Conservation (phyloP, 257 asterid genomes). For the Mentha longifolia region DNA sequence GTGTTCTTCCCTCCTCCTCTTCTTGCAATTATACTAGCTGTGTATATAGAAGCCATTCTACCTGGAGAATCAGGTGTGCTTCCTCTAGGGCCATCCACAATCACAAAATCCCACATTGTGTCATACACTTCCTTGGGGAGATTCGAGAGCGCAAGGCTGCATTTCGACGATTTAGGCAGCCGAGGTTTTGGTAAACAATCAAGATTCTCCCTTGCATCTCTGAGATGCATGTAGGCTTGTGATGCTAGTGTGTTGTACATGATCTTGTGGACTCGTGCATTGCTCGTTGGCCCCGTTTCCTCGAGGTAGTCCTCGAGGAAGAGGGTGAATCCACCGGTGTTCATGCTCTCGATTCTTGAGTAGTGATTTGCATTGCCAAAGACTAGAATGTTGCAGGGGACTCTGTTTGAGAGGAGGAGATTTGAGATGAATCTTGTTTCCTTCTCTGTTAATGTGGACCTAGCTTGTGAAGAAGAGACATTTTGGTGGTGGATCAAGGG, state of each 20-base stretch:
- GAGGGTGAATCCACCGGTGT: constrained; percentile 61
- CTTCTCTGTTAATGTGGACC: constrained; percentile 46
- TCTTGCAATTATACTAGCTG: constrained; percentile 71
- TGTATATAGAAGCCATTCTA: constrained; percentile 79
- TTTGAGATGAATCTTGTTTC: constrained; percentile 54
- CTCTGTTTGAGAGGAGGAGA: constrained; percentile 53
- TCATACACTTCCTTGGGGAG: constrained; percentile 56
- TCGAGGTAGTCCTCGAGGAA: constrained; percentile 58
- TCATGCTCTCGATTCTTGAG: constrained; percentile 48
- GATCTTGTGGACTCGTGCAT: constrained; percentile 47
- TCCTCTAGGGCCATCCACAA: constrained; percentile 86
- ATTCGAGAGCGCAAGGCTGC: constrained; percentile 54
- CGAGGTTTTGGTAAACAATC: constrained; percentile 40
- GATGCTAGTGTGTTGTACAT: constrained; percentile 63
- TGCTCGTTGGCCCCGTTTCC: constrained; percentile 35
- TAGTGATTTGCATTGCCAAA: constrained; percentile 63
- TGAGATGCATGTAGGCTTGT: constrained; percentile 68
- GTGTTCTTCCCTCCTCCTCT: constrained; percentile 39
- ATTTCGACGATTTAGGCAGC: constrained; percentile 39
- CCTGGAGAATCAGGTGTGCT: constrained; percentile 65
- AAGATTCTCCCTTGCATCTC: constrained; percentile 56
- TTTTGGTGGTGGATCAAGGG: constrained; percentile 26
- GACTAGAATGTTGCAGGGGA: constrained; percentile 75
- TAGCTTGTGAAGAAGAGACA: constrained; percentile 24
- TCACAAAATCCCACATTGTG: constrained; percentile 65